phyloP scores from a whole-genome alignment of 805 yeast species.

The Clavispora carvajalis region DNA sequence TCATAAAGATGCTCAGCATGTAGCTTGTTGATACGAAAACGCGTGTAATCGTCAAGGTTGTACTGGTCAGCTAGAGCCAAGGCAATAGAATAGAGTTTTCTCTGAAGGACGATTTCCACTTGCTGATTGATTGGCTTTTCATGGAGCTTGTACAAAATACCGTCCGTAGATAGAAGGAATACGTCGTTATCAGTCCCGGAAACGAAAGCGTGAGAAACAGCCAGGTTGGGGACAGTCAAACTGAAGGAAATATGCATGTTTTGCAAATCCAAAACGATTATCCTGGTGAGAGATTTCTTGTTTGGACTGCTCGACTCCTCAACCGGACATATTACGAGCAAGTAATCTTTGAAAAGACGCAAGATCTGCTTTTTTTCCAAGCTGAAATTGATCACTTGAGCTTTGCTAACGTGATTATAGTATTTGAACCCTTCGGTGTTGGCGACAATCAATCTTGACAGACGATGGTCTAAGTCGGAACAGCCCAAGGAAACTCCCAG shows the following conservation, averaged over 20 bases:
- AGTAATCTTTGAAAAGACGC: slow-evolving; percentile 45
- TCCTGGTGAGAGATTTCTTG: slow-evolving; percentile 40
- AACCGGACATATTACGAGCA: slow-evolving; percentile 53
- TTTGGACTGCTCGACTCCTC: slow-evolving; percentile 17
- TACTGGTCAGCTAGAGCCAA: slow-evolving; percentile 53
- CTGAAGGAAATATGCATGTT: slow-evolving; percentile 69
- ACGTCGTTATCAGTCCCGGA: slow-evolving; percentile 46
- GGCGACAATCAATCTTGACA: slow-evolving; percentile 58
- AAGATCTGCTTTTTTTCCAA: slow-evolving; percentile 49
- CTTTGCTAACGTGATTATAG: slow-evolving; percentile 52
- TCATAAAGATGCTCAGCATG: slow-evolving; percentile 72
- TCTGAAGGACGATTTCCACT: slow-evolving; percentile 59
- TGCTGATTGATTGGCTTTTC: slow-evolving; percentile 67
- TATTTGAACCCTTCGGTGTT: slow-evolving; percentile 57
- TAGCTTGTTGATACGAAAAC: slow-evolving; percentile 28
- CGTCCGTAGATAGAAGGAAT: slow-evolving; percentile 67
- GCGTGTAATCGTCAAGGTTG: slow-evolving; percentile 24
- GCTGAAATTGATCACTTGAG: slow-evolving; percentile 51
- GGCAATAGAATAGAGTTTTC: slow-evolving; percentile 71
- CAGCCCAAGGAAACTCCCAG: slow-evolving; percentile 50
- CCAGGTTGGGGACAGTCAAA: slow-evolving; percentile 55
- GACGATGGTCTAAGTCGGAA: slow-evolving; percentile 34
- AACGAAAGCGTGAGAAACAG: slow-evolving; percentile 54
- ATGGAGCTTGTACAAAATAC: slow-evolving; percentile 60
- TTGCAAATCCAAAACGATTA: slow-evolving; percentile 62